These are phyloP conservation scores for Irineochytrium annulatum DNA, from an alignment of 192 early-diverging fungal genomes.

Conservation along the genomic window DNA sequence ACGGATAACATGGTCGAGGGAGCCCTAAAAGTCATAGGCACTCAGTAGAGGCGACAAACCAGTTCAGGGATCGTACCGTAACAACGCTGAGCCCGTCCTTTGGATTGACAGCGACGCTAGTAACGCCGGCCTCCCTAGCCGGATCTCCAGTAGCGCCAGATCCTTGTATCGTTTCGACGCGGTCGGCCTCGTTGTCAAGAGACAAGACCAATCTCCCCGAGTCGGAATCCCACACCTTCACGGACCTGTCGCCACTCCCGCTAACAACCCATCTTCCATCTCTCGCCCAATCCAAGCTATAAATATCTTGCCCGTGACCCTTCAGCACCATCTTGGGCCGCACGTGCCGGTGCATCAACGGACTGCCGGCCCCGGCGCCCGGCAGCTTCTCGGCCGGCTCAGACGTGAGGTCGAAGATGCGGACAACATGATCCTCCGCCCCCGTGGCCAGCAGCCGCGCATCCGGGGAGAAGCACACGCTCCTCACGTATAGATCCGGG, in stretches of 20 bases:
- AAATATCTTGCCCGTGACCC: constrained; percentile 96
- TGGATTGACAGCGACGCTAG: constrained; percentile 36
- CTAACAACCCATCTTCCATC: constrained; percentile 88
- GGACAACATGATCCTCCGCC: constrained; percentile 92
- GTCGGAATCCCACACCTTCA: constrained; percentile 75
- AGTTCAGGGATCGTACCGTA: constrained; percentile 42
- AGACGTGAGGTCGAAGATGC: constrained; percentile 40
- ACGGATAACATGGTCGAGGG: constrained; percentile 88
- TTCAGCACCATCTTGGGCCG: constrained; percentile 6
- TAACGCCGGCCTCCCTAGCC: neutral
- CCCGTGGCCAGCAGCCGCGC: constrained; percentile 87
- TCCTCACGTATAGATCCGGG: constrained; percentile 91
- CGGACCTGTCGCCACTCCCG: constrained; percentile 67
- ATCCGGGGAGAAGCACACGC: constrained; percentile 94
- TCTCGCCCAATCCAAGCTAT: constrained; percentile 87
- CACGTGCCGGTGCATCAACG: constrained; percentile 6
- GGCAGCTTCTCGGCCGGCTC: no score
- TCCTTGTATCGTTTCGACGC: neutral
- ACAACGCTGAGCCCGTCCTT: constrained; percentile 77
- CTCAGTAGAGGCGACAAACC: neutral
- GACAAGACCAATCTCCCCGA: neutral
- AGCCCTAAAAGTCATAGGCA: constrained; percentile 48
- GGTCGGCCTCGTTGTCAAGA: constrained; percentile 41
- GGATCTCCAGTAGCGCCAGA: neutral
- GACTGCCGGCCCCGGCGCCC: neutral